These are phyloP conservation scores for Nicotiana paniculata DNA, from an alignment of 257 asterid genomes.

Conservation along the genomic window DNA sequence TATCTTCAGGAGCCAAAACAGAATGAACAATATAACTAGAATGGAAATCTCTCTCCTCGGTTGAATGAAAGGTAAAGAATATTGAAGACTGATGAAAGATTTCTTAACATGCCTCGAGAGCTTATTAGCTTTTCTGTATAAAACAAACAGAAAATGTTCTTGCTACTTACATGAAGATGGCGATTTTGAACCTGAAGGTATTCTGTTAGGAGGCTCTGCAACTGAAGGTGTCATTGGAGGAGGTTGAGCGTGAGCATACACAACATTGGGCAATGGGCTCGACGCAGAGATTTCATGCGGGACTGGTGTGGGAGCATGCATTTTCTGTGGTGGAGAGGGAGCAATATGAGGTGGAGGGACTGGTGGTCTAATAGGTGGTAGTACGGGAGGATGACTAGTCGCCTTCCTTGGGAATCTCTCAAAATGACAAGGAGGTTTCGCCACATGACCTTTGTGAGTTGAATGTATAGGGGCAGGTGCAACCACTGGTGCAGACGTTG, in stretches of 20 bases:
- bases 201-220: conserved; percentile 42
- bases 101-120: not conserved
- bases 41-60: not conserved
- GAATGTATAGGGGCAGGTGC: conserved; percentile 35
- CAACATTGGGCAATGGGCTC: conserved; percentile 48
- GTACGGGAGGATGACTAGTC: conserved; percentile 24
- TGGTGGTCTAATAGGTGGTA: conserved; percentile 50
- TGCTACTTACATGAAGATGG: conserved; percentile 67
- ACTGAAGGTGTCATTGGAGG: conserved; percentile 42
- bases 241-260: conserved; percentile 42
- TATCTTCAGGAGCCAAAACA: not conserved
- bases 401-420: conserved; percentile 44
- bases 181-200: conserved; percentile 49
- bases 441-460: conserved; percentile 28
- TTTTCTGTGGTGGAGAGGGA: conserved; percentile 38
- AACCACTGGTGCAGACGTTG: conserved; percentile 22
- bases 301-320: conserved; percentile 25
- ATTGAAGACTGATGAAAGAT: not conserved
- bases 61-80: not conserved
- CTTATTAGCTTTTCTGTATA: not conserved
- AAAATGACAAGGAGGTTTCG: conserved; percentile 56
- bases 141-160: not conserved
- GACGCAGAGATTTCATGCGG: conserved; percentile 34
- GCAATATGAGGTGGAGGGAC: conserved; percentile 45
- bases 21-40: not conserved